A percentile compares a stretch with the other conserved stretches of the same genome.
Conservation (phyloP, 192 early-diverging fungal species). For the Coemansia sp. region DNA sequence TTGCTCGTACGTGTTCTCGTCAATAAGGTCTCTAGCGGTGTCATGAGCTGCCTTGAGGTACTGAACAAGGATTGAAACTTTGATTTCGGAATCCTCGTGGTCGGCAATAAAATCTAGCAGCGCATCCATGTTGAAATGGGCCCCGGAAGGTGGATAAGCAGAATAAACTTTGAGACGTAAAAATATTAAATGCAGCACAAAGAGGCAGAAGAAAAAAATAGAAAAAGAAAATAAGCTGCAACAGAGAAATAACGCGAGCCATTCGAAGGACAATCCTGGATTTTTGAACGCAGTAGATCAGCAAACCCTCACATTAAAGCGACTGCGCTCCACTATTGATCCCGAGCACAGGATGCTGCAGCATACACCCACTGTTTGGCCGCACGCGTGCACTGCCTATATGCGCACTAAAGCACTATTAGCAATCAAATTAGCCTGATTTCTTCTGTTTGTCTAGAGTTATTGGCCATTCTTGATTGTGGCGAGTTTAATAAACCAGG, state of each 20-base stretch:
- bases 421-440: neutral
- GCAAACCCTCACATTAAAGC: neutral
- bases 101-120: neutral
- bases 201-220: slow-evolving; percentile 2
- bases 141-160: neutral
- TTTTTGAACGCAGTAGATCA: neutral
- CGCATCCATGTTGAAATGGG: slow-evolving; percentile 3
- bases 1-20: neutral
- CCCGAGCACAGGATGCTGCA: neutral
- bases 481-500: slow-evolving; percentile 5
- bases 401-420: no score
- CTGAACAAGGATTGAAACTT: neutral
- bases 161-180: neutral
- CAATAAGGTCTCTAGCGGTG: neutral
- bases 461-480: neutral
- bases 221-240: neutral
- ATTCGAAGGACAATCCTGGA: neutral
- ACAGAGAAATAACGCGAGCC: neutral
- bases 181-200: slow-evolving; percentile 1
- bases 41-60: neutral
- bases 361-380: neutral
- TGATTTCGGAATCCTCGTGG: neutral
- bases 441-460: neutral
- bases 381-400: neutral
- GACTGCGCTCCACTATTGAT: neutral